Conservation (phyloP, 129 eudicot species). For the Helianthus tuberosus region DNA sequence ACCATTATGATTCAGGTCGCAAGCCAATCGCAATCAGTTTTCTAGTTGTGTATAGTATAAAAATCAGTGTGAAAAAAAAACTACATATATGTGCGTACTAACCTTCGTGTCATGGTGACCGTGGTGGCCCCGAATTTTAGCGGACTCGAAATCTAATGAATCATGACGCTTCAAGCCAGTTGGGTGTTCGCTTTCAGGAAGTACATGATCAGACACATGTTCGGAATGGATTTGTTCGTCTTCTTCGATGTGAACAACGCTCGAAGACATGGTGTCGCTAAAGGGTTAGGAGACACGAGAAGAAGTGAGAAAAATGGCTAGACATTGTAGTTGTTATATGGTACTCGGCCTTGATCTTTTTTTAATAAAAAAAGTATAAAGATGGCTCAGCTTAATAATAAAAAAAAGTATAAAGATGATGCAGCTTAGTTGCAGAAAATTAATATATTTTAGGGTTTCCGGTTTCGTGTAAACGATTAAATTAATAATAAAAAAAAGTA, state of each 20-base stretch:
- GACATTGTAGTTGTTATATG: neutral
- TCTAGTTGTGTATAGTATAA: too few relatives aligned
- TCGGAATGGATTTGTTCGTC: slow-evolving; percentile 17
- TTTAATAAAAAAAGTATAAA: neutral
- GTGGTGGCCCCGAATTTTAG: slow-evolving; percentile 35
- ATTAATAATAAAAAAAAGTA: too few relatives aligned
- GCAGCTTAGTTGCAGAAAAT: neutral
- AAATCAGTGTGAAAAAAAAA: too few relatives aligned
- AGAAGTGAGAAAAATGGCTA: neutral
- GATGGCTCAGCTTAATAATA: neutral
- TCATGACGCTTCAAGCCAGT: slow-evolving; percentile 34
- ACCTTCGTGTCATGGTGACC: slow-evolving; percentile 42
- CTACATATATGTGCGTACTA: neutral
- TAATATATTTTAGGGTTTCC: neutral
- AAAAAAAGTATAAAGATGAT: neutral
- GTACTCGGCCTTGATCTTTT: neutral
- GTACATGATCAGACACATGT: slow-evolving; percentile 18
- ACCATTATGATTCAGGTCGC: too few relatives aligned
- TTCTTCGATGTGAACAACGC: slow-evolving; percentile 5
- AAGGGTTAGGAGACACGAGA: neutral
- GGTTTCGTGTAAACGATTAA: too few relatives aligned
- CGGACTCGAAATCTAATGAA: slow-evolving; percentile 62
- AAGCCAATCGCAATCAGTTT: too few relatives aligned
- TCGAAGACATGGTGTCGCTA: slow-evolving; percentile 27
- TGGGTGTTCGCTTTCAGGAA: slow-evolving; percentile 23